A percentile compares a stretch with the other conserved stretches of the same genome.
These are phyloP conservation scores for Puccinia novopanici DNA, from an alignment of 1,284 basidiomycete genomes.

Conservation along the genomic window DNA sequence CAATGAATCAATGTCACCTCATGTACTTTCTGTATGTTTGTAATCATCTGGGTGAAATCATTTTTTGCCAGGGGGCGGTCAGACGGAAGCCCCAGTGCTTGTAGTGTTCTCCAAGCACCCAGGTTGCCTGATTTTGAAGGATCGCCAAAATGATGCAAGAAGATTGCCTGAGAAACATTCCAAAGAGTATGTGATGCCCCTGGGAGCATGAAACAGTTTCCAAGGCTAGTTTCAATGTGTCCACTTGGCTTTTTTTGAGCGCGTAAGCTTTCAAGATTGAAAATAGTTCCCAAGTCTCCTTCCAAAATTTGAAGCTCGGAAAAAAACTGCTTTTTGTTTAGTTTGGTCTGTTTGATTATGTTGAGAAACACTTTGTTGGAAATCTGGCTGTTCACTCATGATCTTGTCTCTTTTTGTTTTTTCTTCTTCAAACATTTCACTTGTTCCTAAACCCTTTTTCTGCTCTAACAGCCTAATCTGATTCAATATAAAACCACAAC, in stretches of 20 bases:
- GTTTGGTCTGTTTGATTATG: background rate
- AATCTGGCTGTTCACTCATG: too few species aligned
- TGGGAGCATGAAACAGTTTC: background rate
- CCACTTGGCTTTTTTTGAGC: background rate
- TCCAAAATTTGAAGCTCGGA: background rate
- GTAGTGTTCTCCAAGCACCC: background rate
- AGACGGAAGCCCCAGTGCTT: background rate
- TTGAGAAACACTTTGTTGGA: background rate
- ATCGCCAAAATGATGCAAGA: background rate
- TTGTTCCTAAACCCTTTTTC: too few species aligned
- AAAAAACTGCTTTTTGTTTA: background rate
- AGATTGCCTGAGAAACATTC: background rate
- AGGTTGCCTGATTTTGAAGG: background rate
- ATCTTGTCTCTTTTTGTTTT: too few species aligned
- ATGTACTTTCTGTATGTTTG: constrained; percentile 1
- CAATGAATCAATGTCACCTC: background rate
- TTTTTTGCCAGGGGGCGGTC: background rate
- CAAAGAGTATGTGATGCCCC: constrained; percentile 4
- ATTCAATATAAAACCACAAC: too few species aligned
- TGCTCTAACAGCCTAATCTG: too few species aligned
- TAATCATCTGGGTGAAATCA: background rate
- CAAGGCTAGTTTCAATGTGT: background rate
- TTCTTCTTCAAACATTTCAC: too few species aligned
- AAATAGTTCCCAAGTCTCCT: background rate
- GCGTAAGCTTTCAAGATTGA: background rate